Conservation (phyloP, 2,329 filamentous ascomycete species). For the Salinomyces thailandicus region DNA sequence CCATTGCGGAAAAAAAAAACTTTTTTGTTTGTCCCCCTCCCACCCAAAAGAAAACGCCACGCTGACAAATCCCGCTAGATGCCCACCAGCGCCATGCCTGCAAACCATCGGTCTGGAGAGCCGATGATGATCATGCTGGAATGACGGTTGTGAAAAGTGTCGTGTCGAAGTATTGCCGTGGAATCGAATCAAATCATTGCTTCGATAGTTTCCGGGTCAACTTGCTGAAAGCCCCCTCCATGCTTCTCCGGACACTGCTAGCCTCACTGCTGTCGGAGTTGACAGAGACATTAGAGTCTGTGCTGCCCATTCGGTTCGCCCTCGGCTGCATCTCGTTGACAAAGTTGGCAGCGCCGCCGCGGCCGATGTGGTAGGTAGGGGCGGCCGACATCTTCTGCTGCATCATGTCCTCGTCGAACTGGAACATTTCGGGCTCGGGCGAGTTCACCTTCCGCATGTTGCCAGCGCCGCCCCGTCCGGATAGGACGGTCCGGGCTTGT, state of each 20-base stretch:
- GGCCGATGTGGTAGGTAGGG: constrained; percentile 54
- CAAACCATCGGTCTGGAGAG: background rate
- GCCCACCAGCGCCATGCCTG: constrained; percentile 2
- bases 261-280: constrained; percentile 4
- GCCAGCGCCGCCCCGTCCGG: constrained; percentile 49
- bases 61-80: too few species aligned
- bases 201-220: constrained; percentile 4
- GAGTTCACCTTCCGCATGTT: constrained; percentile 39
- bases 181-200: constrained; percentile 1
- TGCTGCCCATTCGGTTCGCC: constrained; percentile 3
- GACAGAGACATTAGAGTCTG: constrained; percentile 4
- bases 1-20: background rate
- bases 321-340: constrained; percentile 26
- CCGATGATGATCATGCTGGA: background rate
- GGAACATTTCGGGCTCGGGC: constrained; percentile 49
- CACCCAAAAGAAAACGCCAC: too few species aligned
- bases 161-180: background rate
- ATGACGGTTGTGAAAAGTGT: background rate
- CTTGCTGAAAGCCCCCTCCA: constrained; percentile 5
- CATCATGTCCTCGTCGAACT: constrained; percentile 57
- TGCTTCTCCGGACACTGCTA: constrained; percentile 5
- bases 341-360: constrained; percentile 50
- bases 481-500: constrained; percentile 36
- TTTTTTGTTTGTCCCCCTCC: background rate
- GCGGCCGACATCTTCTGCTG: constrained; percentile 40